These are phyloP conservation scores for Sporothrix variecibatus DNA, from an alignment of 2,329 filamentous ascomycete species.

Conservation along the genomic window DNA sequence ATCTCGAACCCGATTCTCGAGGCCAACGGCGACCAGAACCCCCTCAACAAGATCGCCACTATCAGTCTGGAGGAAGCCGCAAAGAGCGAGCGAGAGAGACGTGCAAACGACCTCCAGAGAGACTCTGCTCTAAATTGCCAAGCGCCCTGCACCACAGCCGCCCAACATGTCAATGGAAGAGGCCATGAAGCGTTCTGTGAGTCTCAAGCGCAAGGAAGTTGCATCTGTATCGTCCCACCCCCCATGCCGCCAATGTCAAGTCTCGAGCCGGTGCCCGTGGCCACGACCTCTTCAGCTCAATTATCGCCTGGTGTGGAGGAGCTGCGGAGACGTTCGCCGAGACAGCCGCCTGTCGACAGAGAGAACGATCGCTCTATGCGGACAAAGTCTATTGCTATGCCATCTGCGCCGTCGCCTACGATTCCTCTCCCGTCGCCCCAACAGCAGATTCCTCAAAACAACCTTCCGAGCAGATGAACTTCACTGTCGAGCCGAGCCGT, in stretches of 20 bases:
- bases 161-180: constrained; percentile 41
- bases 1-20: constrained; percentile 56
- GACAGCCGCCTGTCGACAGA: constrained; percentile 36
- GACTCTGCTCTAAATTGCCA: constrained; percentile 40
- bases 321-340: constrained; percentile 55
- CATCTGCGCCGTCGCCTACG: constrained; percentile 18
- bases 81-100: constrained; percentile 48
- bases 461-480: constrained; percentile 18
- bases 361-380: not conserved
- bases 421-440: constrained; percentile 17
- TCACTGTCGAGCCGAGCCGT: constrained; percentile 1
- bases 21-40: constrained; percentile 42
- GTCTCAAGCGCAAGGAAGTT: constrained; percentile 44
- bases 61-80: constrained; percentile 54
- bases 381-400: not conserved
- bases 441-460: not conserved
- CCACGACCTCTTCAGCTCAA: constrained; percentile 50
- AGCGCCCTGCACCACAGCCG: constrained; percentile 43
- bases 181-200: constrained; percentile 40
- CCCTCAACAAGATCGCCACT: constrained; percentile 50
- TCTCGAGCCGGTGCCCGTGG: constrained; percentile 39
- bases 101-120: constrained; percentile 39
- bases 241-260: constrained; percentile 28
- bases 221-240: constrained; percentile 34
- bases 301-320: constrained; percentile 54